Percentiles rank a stretch among this genome's conserved stretches.
Evolutionary conservation across 2,329 filamentous ascomycete species (phyloP).

Genomic region (Passalora sequoiae): DNA sequence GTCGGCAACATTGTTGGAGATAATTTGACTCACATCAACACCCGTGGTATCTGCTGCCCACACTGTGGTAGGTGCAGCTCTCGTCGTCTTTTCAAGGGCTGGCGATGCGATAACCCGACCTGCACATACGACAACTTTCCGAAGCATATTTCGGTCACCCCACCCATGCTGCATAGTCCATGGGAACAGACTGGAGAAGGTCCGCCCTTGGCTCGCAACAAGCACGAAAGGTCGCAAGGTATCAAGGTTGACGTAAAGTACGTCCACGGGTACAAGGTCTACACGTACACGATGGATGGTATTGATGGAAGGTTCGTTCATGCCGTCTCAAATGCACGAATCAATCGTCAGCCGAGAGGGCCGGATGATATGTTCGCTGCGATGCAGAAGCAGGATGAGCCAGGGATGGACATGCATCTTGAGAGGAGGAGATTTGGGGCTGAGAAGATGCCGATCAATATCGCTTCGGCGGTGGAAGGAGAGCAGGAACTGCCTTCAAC

Average conservation of each 20-base stretch:
- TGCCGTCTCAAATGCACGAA: constrained; percentile 51
- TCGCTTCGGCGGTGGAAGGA: constrained; percentile 2
- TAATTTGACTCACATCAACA: constrained; percentile 50
- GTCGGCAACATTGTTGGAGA: constrained; percentile 38
- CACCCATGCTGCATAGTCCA: constrained; percentile 23
- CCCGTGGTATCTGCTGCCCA: constrained; percentile 62
- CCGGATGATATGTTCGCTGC: constrained; percentile 57
- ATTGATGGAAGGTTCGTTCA: constrained; percentile 47
- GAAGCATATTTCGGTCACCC: constrained; percentile 24
- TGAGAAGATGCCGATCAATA: constrained; percentile 19
- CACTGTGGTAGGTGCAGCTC: constrained; percentile 58
- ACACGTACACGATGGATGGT: constrained; percentile 46
- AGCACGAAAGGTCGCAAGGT: constrained; percentile 27
- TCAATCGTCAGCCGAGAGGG: constrained; percentile 51
- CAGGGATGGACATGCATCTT: constrained; percentile 35
- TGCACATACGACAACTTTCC: constrained; percentile 43
- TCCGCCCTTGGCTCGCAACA: constrained; percentile 26
- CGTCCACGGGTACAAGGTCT: constrained; percentile 40
- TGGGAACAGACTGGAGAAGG: constrained; percentile 30
- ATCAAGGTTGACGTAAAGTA: constrained; percentile 35
- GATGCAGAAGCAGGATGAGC: constrained; percentile 33
- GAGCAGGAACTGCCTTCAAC: neutral
- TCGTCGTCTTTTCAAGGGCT: constrained; percentile 56
- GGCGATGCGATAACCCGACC: constrained; percentile 52
- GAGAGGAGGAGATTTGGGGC: constrained; percentile 27